phyloP scores from a whole-genome alignment of 257 asterid genomes.

The Mitragyna speciosa region DNA sequence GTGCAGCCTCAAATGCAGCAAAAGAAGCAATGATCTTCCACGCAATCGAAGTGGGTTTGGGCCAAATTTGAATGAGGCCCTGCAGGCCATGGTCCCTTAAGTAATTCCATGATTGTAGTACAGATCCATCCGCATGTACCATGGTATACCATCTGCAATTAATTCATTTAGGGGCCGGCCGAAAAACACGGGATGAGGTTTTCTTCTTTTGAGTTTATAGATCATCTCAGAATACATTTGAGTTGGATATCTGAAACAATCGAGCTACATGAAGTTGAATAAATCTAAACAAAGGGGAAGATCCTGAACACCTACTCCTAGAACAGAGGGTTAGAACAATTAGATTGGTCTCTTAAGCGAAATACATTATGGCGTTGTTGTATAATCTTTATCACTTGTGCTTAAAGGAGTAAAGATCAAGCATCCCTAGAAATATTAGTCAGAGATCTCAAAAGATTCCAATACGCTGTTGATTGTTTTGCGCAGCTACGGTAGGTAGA shows the following conservation, averaged over 20 bases:
- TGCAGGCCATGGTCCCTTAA: slow-evolving; percentile 65
- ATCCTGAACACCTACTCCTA: not conserved
- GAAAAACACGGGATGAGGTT: not conserved
- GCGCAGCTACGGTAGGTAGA: too few species aligned
- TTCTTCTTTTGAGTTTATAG: too few species aligned
- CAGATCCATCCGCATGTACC: slow-evolving; percentile 95
- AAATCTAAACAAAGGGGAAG: not conserved
- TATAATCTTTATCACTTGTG: not conserved
- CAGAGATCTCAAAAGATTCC: not conserved
- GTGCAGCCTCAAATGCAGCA: slow-evolving; percentile 84
- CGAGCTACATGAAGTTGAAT: not conserved
- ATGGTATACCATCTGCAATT: slow-evolving; percentile 88
- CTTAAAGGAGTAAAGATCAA: not conserved
- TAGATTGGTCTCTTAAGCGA: not conserved
- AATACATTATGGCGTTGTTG: not conserved
- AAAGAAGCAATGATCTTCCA: slow-evolving; percentile 74
- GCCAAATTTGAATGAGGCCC: slow-evolving; percentile 74
- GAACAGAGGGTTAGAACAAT: not conserved
- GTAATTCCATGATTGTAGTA: slow-evolving; percentile 61
- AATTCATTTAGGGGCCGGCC: slow-evolving; percentile 13
- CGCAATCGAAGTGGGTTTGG: slow-evolving; percentile 73
- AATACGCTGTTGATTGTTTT: not conserved
- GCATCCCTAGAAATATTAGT: not conserved
- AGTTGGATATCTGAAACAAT: not conserved
- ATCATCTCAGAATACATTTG: not conserved